Base-by-base conservation (phyloP, 257 asterid species). In the Misopates orontium region DNA sequence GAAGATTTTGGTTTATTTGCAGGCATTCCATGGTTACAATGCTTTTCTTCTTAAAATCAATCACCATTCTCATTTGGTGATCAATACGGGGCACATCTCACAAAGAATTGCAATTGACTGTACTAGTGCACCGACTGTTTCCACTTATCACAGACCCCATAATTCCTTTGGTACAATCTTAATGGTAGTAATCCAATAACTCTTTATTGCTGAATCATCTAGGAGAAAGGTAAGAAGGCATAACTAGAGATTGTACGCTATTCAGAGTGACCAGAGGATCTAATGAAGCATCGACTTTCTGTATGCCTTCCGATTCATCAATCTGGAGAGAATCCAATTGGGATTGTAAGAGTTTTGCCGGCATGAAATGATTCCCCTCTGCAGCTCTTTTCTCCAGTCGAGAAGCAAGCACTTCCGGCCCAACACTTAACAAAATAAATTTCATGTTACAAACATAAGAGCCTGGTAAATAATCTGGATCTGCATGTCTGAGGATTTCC, bases 321-420 rank as follows among this genome's bases (percentile, higher is more conserved):
- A 90, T 73, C 73, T 86, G 86, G 22, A 93, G 92, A 76, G 76
- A 82, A 65, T 86, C 92, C 42, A 93, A 75, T 68, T 93, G 99
- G 25, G 95, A 87, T 63, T 83, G 86, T 85, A 93, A 80, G 44
- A 93, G 90, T 31, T 67, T 78, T 31, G 89, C 75, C 3, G 95
- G 95, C 99, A 93, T 88, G 87, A 90, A 93, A 79, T 93, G 95
- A 16, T 80, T 77, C 72, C 92, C 97, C 54, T 76, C 75, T 4
- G 86, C 85, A 49, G 80, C 83, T 76, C 97, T 57, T 60, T 69
- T 82, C 67, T 78, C 85, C 62, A 93, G 74, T 58, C 96, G 85
- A 42, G 80, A 85, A 1, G 77, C 82, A 25, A 93, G 86, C 57
- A 90, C 79, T 70, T 83, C 88, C 5, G 80, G 77, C 19, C 60